Conservation (phyloP, 1,284 basidiomycete species). For the Naganishia cerealis region DNA sequence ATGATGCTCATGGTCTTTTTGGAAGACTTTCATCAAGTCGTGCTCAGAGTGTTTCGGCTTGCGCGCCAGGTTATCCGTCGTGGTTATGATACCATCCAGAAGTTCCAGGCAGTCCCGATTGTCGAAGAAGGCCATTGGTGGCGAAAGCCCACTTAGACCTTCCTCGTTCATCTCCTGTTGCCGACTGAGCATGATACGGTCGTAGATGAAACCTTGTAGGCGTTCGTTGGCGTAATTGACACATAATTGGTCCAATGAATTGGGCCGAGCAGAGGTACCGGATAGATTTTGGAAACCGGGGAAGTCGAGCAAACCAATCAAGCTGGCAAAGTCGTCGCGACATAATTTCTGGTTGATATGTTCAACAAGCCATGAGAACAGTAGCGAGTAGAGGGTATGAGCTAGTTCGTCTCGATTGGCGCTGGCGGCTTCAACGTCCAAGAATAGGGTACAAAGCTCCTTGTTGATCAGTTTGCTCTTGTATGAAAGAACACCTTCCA, state of each 20-base stretch:
- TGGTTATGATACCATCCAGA: constrained; percentile 87
- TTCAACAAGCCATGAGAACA: constrained; percentile 96
- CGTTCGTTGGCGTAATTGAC: constrained; percentile 94
- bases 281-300: constrained; percentile 90
- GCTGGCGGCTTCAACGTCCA: constrained; percentile 88
- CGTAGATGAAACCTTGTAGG: constrained; percentile 79
- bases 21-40: constrained; percentile 91
- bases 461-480: constrained; percentile 88
- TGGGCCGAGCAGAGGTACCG: constrained; percentile 63
- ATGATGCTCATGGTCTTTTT: constrained; percentile 92
- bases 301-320: constrained; percentile 92
- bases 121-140: constrained; percentile 76
- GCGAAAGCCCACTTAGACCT: constrained; percentile 71
- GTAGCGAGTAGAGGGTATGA: constrained; percentile 85
- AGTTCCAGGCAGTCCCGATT: constrained; percentile 86
- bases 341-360: constrained; percentile 91
- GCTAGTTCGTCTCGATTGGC: constrained; percentile 91
- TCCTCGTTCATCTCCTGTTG: constrained; percentile 62
- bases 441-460: constrained; percentile 92
- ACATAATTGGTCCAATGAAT: constrained; percentile 93
- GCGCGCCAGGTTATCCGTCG: constrained; percentile 94
- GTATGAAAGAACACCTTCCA: constrained; percentile 85
- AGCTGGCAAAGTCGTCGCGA: constrained; percentile 83
- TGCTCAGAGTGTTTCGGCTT: constrained; percentile 87
- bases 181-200: constrained; percentile 62